These are phyloP conservation scores for Pythium brassicae DNA, from an alignment of 352 stramenopile genomes.

Conservation along the genomic window DNA sequence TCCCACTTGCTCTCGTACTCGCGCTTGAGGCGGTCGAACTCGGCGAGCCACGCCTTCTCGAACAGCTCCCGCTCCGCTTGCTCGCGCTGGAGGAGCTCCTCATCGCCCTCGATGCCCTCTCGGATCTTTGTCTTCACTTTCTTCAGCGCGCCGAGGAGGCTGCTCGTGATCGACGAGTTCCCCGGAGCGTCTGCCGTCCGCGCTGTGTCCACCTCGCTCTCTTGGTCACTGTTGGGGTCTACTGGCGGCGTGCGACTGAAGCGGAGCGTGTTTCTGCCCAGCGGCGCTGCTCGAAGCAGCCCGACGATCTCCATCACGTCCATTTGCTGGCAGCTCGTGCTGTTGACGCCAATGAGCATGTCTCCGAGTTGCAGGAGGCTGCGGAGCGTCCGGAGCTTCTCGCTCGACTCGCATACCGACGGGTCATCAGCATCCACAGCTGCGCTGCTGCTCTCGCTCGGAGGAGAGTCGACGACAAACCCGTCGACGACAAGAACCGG, in stretches of 20 bases:
- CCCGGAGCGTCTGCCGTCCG: not conserved
- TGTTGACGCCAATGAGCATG: conserved; percentile 29
- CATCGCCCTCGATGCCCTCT: conserved; percentile 44
- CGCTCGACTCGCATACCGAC: not conserved
- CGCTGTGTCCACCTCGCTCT: not conserved
- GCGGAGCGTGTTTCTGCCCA: conserved; percentile 27
- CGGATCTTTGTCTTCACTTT: conserved; percentile 61
- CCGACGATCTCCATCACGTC: conserved; percentile 22
- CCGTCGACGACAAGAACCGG: conserved; percentile 29
- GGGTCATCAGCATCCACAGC: not conserved
- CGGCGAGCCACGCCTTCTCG: conserved; percentile 49
- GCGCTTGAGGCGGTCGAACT: conserved; percentile 45
- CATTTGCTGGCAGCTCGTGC: conserved; percentile 17
- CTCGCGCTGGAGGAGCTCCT: conserved; percentile 26
- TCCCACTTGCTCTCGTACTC: conserved; percentile 53
- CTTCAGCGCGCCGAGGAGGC: conserved; percentile 41
- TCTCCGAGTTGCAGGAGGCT: conserved; percentile 29
- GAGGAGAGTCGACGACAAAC: conserved; percentile 20
- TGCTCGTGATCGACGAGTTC: conserved; percentile 20
- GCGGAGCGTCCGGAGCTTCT: conserved; percentile 4
- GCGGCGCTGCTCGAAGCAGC: conserved; percentile 22
- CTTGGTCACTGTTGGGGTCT: not conserved
- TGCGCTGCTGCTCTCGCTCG: not conserved
- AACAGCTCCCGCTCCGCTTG: conserved; percentile 45
- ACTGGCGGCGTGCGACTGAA: conserved; percentile 16